Evolutionary conservation across 1,284 basidiomycete species (phyloP), one percentile per base, ranked within the genome.

Genomic region (Hymenochaete sp.): DNA sequence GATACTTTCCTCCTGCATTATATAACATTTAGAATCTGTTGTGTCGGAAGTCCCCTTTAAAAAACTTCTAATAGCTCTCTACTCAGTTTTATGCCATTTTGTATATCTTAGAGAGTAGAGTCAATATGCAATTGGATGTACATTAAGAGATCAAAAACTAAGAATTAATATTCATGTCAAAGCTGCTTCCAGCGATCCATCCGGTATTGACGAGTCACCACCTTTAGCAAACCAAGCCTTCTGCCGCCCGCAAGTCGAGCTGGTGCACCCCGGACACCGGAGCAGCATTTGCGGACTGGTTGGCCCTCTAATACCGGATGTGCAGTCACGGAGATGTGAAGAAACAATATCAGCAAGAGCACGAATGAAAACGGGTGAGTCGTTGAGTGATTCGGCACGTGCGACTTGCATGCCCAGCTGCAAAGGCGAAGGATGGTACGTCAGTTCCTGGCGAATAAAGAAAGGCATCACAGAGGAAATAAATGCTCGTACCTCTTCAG

Each of bases 281-380:
- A 98, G 72, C 21, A 72, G 72, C 67, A 98, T 71, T 67, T 98
- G 96, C 28, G 78, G 67, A 55, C 82, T 86, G 27, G 80, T 78
- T 6, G 81, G 78, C 4, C 79, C 79, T 19, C 59, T 55, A 51
- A 68, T 70, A 7, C 77, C 74, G 3, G 70, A 55, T 25, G 65
- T 61, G 53, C 76, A 80, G 38, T 80, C 75, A 43, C 70, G 71
- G 48, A 98, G 68, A 62, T 99, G 96, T 45, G 75, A 68, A n/a
- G 81, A 71, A 25, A 83, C 83, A 48, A 98, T 84, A 62, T 99
- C 95, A 2, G 96, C 95, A 22, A 98, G 71, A 2, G 93, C 93
- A n/a, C 90, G 82, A 54, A 96, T 84, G 65, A 98, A 98, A 44
- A 93, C 89, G 0, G 96, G 95, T n/a, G 91, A 93, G 52, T 86